Conservation (phyloP, 192 early-diverging fungal genomes). For the Chytriomyces sp. region DNA sequence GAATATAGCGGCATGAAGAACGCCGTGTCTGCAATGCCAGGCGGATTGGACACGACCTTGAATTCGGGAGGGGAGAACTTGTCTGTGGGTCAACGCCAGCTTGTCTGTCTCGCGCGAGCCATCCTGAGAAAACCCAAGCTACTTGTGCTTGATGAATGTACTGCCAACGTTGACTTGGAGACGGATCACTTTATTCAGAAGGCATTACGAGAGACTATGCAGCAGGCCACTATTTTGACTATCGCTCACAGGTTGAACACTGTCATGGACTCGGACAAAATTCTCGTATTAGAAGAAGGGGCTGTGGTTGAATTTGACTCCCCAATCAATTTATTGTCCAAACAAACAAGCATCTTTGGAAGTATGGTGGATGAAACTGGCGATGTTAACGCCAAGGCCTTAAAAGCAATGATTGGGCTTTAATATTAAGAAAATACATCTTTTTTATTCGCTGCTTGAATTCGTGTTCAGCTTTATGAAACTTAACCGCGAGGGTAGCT, state of each 20-base stretch:
- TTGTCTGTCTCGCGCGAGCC: conserved; percentile 60
- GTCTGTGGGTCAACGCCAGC: conserved; percentile 70
- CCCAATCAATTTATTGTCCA: conserved; percentile 51
- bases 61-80: conserved; percentile 79
- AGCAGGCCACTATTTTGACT: neutral
- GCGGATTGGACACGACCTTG: conserved; percentile 32
- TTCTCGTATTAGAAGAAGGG: conserved; percentile 52
- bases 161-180: conserved; percentile 40
- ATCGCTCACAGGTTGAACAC: conserved; percentile 49
- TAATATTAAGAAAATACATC: too few relatives aligned
- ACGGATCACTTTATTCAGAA: conserved; percentile 22
- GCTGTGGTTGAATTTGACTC: conserved; percentile 54
- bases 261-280: conserved; percentile 50
- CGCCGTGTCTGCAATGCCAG: conserved; percentile 38
- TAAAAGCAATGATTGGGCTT: too few relatives aligned
- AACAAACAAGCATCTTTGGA: conserved; percentile 47
- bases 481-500: too few relatives aligned
- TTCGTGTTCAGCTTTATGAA: too few relatives aligned
- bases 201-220: neutral
- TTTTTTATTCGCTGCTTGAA: too few relatives aligned
- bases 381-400: conserved; percentile 50
- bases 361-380: conserved; percentile 73
- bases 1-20: conserved; percentile 41
- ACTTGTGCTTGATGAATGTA: conserved; percentile 56
- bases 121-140: conserved; percentile 50